Conservation (phyloP, 225 moss, liverwort and hornwort species). For the Polytrichum commune region DNA sequence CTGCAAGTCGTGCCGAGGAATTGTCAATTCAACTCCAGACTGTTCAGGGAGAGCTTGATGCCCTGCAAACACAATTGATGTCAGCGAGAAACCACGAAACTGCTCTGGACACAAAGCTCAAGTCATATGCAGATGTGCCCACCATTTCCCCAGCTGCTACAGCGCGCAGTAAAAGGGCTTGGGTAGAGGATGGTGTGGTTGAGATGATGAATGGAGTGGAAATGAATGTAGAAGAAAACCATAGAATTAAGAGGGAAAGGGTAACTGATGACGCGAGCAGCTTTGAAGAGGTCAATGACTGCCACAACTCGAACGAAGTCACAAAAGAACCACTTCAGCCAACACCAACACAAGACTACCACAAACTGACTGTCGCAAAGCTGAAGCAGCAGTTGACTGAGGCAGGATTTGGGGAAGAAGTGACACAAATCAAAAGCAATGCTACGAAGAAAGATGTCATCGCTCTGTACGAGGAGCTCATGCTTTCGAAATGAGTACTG, state of each 20-base stretch:
- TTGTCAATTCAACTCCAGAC: slow-evolving; percentile 72
- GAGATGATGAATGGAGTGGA: too few species aligned
- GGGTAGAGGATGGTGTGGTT: slow-evolving; percentile 24
- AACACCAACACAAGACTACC: slow-evolving; percentile 29
- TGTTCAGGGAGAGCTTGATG: slow-evolving; percentile 59
- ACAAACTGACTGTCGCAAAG: slow-evolving; percentile 70
- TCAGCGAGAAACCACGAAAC: slow-evolving; percentile 72
- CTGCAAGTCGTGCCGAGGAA: slow-evolving; percentile 65
- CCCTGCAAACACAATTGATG: slow-evolving; percentile 64
- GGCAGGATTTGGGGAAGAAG: slow-evolving; percentile 66
- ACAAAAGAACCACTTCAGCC: slow-evolving; percentile 15
- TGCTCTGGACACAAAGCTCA: slow-evolving; percentile 63
- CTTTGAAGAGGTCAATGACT: slow-evolving; percentile 29
- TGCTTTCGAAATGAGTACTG: slow-evolving; percentile 6
- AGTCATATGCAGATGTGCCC: slow-evolving; percentile 51
- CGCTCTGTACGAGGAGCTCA: slow-evolving; percentile 57
- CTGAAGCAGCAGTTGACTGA: slow-evolving; percentile 78
- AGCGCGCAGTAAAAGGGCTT: slow-evolving; percentile 52
- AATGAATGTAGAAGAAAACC: slow-evolving; percentile 4
- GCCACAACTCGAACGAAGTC: slow-evolving; percentile 35
- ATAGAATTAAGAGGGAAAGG: slow-evolving; percentile 53
- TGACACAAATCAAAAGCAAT: slow-evolving; percentile 47
- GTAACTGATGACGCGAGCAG: slow-evolving; percentile 55
- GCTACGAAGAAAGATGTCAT: slow-evolving; percentile 70
- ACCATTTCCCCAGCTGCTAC: slow-evolving; percentile 44